phyloP scores from a whole-genome alignment of 805 yeast genomes.

The Ogataea wickerhamii region DNA sequence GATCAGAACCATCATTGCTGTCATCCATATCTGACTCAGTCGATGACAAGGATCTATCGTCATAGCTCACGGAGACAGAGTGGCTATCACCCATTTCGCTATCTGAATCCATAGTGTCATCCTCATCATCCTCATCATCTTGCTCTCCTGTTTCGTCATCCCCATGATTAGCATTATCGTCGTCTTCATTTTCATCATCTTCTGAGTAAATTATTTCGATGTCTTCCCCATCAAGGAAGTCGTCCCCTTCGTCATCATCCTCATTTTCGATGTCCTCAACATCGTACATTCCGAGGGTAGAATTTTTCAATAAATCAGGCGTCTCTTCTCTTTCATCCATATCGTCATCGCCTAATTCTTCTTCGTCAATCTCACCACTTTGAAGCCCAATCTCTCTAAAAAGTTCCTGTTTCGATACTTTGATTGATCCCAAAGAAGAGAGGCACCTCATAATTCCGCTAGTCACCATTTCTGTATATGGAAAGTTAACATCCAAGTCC shows the following conservation, averaged over 20 bases:
- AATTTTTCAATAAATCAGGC: constrained; percentile 79
- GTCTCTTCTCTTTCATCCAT: constrained; percentile 61
- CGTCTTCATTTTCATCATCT: constrained; percentile 21
- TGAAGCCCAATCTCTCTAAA: constrained; percentile 42
- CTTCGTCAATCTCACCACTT: constrained; percentile 40
- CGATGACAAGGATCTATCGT: background rate
- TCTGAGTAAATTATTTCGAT: constrained; percentile 29
- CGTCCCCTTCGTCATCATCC: constrained; percentile 31
- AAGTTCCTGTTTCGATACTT: constrained; percentile 51
- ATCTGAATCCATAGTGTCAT: constrained; percentile 11
- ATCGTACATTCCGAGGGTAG: constrained; percentile 93
- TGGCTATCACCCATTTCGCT: constrained; percentile 22
- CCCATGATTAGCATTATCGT: constrained; percentile 34
- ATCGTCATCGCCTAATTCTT: constrained; percentile 65
- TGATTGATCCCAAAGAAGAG: constrained; percentile 52
- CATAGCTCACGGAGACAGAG: constrained; percentile 14
- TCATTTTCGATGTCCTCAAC: constrained; percentile 55
- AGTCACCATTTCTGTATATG: constrained; percentile 58
- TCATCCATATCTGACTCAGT: constrained; percentile 21
- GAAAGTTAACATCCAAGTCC: constrained; percentile 69
- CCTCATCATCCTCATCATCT: constrained; percentile 14
- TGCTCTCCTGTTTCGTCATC: constrained; percentile 28
- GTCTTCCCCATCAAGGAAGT: constrained; percentile 31
- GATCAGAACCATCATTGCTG: constrained; percentile 15
- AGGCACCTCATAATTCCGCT: constrained; percentile 58